Evolutionary conservation across 164 flowering plant genomes (phyloP).

Genomic region (Kingdonia uniflora): DNA sequence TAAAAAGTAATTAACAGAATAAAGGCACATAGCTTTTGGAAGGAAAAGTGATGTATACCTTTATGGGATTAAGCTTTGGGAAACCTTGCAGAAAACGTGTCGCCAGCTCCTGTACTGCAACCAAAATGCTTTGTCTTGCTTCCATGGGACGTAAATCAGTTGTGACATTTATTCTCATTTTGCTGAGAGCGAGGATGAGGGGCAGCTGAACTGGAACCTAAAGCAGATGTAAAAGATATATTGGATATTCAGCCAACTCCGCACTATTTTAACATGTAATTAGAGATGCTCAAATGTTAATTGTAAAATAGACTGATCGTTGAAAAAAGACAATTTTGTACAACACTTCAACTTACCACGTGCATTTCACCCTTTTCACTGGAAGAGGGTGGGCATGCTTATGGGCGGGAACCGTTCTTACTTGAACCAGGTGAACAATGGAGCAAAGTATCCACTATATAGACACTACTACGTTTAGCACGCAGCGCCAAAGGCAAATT

Average conservation of each 20-base stretch:
- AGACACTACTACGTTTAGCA: constrained; percentile 65
- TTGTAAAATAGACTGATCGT: constrained; percentile 16
- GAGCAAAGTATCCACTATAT: constrained; percentile 90
- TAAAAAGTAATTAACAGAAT: no score
- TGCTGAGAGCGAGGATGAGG: constrained; percentile 75
- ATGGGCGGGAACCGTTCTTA: constrained; percentile 81
- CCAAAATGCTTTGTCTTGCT: constrained; percentile 74
- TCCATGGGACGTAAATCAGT: constrained; percentile 87
- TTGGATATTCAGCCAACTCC: constrained; percentile 1
- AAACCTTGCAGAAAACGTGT: constrained; percentile 79
- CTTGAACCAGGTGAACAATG: constrained; percentile 73
- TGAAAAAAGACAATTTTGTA: constrained; percentile 18
- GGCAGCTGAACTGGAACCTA: constrained; percentile 96
- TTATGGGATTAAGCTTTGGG: constrained; percentile 92
- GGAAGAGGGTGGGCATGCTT: constrained; percentile 84
- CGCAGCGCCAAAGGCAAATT: constrained; percentile 33
- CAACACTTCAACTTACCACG: no score
- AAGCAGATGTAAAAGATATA: constrained; percentile 8
- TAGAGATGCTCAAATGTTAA: no score
- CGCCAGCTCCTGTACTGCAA: constrained; percentile 72
- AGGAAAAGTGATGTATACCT: constrained; percentile 37
- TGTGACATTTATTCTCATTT: constrained; percentile 65
- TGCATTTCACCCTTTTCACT: constrained; percentile 98
- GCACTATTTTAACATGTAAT: no score
- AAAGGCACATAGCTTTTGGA: no score